A percentile compares a stretch with the other conserved stretches of the same genome.
Conservation (phyloP, 345 rosid species). For the Populus davidiana region DNA sequence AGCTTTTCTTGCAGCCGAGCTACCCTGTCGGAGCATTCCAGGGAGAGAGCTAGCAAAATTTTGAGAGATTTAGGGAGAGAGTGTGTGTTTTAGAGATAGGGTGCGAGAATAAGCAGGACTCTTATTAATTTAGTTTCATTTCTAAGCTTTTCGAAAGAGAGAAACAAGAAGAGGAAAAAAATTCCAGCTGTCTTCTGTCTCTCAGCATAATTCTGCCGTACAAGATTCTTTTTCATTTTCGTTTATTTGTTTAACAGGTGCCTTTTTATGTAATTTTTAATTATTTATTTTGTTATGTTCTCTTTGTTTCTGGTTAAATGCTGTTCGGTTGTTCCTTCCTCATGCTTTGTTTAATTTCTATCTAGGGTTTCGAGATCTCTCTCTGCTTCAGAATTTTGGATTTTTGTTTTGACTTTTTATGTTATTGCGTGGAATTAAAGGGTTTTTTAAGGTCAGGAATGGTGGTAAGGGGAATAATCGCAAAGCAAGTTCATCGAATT, state of each 20-base stretch:
- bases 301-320: background rate
- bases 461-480: slow-evolving; percentile 5
- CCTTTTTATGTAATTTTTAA: slow-evolving; percentile 3
- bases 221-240: slow-evolving; percentile 13
- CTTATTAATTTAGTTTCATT: slow-evolving; percentile 4
- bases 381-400: slow-evolving; percentile 13
- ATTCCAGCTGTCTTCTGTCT: background rate
- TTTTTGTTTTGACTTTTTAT: slow-evolving; percentile 6
- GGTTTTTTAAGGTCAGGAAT: slow-evolving; percentile 11
- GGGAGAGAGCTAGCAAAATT: background rate
- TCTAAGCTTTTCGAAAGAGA: slow-evolving; percentile 4
- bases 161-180: background rate
- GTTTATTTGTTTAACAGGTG: slow-evolving; percentile 23
- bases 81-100: slow-evolving; percentile 13
- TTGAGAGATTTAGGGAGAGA: background rate
- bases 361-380: slow-evolving; percentile 15
- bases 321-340: slow-evolving; percentile 6
- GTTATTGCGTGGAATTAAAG: slow-evolving; percentile 27
- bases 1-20: slow-evolving; percentile 25
- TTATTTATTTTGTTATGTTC: background rate
- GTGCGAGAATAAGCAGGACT: background rate
- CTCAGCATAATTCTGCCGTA: background rate
- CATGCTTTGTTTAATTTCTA: background rate
- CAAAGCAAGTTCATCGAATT: slow-evolving; percentile 10
- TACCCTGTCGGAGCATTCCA: slow-evolving; percentile 1